phyloP scores from a whole-genome alignment of 73 alveolate genomes.

The Paramecium primaurelia region DNA sequence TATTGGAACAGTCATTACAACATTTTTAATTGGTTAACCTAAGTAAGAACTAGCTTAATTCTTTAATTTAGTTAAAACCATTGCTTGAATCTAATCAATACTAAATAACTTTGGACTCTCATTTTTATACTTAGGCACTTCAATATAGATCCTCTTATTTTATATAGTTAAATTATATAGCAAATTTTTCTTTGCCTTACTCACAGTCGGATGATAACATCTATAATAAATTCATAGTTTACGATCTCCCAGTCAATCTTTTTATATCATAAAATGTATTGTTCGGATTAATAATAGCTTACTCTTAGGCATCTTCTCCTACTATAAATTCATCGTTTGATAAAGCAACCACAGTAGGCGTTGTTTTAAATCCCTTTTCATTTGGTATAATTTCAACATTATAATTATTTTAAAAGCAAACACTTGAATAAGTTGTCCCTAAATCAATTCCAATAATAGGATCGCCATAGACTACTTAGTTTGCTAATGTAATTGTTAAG shows the following conservation, averaged over 20 bases:
- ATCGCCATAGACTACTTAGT: too few relatives aligned
- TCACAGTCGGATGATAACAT: neutral
- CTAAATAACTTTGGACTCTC: constrained; percentile 49
- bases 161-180: neutral
- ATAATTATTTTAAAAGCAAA: neutral
- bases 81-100: constrained; percentile 75
- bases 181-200: neutral
- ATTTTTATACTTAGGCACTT: neutral
- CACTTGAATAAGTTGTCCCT: neutral
- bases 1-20: constrained; percentile 85
- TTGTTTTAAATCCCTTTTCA: neutral
- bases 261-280: neutral
- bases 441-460: neutral
- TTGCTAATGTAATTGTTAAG: too few relatives aligned
- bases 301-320: neutral
- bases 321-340: neutral
- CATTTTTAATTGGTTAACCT: constrained; percentile 72
- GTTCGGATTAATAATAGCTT: neutral
- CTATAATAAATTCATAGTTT: neutral
- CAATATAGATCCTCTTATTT: neutral
- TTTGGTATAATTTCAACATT: neutral
- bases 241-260: neutral
- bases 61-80: constrained; percentile 71
- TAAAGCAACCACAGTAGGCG: neutral
- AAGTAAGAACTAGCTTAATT: constrained; percentile 74